Conservation (phyloP, 192 early-diverging fungal species). For the Ambispora gerdemannii region DNA sequence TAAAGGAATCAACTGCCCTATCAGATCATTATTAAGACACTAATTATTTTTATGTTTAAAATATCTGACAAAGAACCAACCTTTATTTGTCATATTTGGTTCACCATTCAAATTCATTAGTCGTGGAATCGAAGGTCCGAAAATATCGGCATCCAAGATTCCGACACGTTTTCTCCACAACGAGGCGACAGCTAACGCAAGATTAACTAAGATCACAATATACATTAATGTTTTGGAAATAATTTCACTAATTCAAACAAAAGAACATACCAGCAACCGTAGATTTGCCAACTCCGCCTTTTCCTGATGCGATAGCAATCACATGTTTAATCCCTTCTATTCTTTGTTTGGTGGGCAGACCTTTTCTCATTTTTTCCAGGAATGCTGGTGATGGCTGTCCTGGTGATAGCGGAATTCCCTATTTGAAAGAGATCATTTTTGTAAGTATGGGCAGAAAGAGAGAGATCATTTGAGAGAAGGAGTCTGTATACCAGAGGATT, state of each 20-base stretch:
- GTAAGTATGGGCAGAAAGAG: background rate
- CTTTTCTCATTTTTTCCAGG: slow-evolving; percentile 50
- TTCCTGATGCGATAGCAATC: slow-evolving; percentile 82
- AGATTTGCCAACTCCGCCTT: slow-evolving; percentile 91
- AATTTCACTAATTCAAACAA: background rate
- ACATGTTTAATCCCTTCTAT: slow-evolving; percentile 74
- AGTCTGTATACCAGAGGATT: slow-evolving; percentile 5
- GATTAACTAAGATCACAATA: too few relatives aligned
- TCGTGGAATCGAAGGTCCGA: slow-evolving; percentile 83
- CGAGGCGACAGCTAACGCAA: slow-evolving; percentile 65
- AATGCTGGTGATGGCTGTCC: slow-evolving; percentile 37
- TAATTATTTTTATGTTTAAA: slow-evolving; percentile 14
- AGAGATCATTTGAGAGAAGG: background rate
- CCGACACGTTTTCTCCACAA: slow-evolving; percentile 59
- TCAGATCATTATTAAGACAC: background rate
- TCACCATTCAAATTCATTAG: slow-evolving; percentile 80
- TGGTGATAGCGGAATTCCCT: background rate
- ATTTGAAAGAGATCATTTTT: background rate
- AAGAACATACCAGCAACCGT: slow-evolving; percentile 68
- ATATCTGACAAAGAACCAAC: slow-evolving; percentile 27
- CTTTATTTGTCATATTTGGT: slow-evolving; percentile 60
- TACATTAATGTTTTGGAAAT: too few relatives aligned
- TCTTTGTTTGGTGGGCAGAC: slow-evolving; percentile 63
- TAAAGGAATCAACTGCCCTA: slow-evolving; percentile 62
- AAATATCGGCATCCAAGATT: slow-evolving; percentile 88